Percentiles rank a stretch among this genome's conserved stretches.
Conservation (phyloP, 208 protist species). For the Vickermania ingenoplastis region DNA sequence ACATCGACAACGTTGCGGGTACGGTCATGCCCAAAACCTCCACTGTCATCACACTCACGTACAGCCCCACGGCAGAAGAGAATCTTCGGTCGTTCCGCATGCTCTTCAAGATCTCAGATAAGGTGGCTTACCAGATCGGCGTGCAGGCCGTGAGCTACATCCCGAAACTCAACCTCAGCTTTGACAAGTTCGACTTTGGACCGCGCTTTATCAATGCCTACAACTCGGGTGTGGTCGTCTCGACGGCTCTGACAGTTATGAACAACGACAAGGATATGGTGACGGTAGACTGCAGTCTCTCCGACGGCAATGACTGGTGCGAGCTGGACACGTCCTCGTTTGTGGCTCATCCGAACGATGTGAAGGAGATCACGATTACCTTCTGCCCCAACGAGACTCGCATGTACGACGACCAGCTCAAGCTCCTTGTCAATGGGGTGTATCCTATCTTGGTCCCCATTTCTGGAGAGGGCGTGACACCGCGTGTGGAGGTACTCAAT, state of each 20-base stretch:
- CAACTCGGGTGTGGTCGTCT: constrained; percentile 24
- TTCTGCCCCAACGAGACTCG: constrained; percentile 85
- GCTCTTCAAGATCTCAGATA: constrained; percentile 75
- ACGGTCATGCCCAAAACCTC: constrained; percentile 60
- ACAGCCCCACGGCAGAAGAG: constrained; percentile 69
- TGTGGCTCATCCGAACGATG: constrained; percentile 71
- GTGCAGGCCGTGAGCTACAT: constrained; percentile 68
- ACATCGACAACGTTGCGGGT: constrained; percentile 44
- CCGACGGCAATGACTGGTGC: constrained; percentile 68
- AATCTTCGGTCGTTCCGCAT: constrained; percentile 58
- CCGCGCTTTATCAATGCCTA: constrained; percentile 77
- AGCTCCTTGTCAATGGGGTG: constrained; percentile 91
- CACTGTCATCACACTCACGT: constrained; percentile 58
- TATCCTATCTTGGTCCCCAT: constrained; percentile 73
- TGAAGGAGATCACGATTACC: constrained; percentile 49
- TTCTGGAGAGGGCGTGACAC: constrained; percentile 84
- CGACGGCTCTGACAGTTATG: constrained; percentile 58
- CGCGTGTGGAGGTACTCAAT: constrained; percentile 82
- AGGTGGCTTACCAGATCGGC: constrained; percentile 67
- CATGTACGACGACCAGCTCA: constrained; percentile 82
- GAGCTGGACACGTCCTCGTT: constrained; percentile 82
- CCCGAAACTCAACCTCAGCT: constrained; percentile 86
- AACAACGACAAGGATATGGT: constrained; percentile 89
- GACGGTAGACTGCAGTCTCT: constrained; percentile 72
- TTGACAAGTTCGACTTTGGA: constrained; percentile 88